Evolutionary conservation across 2,329 filamentous ascomycete species (phyloP).

Genomic region (Fusarium tricinctum): DNA sequence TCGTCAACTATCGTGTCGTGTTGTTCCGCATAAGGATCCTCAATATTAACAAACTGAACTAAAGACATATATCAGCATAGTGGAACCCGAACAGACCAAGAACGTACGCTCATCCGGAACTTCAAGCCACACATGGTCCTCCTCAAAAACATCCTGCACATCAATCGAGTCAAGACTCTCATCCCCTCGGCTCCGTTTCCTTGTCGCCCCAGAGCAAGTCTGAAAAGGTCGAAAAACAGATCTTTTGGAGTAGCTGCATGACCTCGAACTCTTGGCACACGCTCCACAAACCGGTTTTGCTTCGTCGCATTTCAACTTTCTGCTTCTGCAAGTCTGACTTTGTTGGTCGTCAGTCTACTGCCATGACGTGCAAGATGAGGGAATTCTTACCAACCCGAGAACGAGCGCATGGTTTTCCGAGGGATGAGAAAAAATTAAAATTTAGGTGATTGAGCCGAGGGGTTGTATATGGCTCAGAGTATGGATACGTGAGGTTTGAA

Average conservation of each 20-base stretch:
- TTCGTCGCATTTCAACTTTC: conserved; percentile 50
- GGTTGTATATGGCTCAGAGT: background rate
- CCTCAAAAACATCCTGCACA: conserved; percentile 10
- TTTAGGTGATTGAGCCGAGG: conserved; percentile 2
- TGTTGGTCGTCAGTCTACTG: background rate
- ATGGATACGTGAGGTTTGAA: no score
- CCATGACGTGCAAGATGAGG: fast-evolving
- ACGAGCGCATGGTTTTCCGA: conserved; percentile 39
- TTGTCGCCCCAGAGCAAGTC: background rate
- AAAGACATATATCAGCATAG: fast-evolving
- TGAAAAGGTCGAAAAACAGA: conserved; percentile 41
- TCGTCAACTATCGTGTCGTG: background rate
- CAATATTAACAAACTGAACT: conserved; percentile 41
- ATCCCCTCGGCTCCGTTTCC: background rate
- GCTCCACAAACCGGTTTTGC: conserved; percentile 40
- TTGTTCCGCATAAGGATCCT: conserved; percentile 17
- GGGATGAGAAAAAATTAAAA: fast-evolving
- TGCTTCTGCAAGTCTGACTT: conserved; percentile 42
- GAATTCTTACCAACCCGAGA: conserved; percentile 40
- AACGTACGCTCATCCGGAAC: conserved; percentile 36
- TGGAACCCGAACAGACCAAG: fast-evolving
- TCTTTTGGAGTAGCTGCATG: conserved; percentile 35
- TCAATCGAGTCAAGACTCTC: background rate
- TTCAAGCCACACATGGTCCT: conserved; percentile 37
- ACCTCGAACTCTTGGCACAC: conserved; percentile 36